Conservation (phyloP, 2,329 filamentous ascomycete genomes). For the Xylaria sp. region DNA sequence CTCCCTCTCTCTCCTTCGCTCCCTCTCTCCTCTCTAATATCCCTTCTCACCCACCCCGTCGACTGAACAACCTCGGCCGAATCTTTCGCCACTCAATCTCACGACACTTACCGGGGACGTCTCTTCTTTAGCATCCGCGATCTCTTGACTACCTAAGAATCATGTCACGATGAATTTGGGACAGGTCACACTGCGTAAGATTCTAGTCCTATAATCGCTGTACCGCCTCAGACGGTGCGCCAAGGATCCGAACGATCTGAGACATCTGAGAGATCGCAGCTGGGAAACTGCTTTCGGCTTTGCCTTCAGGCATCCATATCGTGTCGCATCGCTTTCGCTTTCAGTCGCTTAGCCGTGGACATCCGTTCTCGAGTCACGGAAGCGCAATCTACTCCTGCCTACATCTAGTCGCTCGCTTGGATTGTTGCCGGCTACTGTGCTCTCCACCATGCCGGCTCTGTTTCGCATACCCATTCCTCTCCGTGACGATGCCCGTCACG, state of each 20-base stretch:
- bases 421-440: background rate
- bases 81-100: background rate
- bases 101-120: background rate
- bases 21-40: background rate
- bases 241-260: background rate
- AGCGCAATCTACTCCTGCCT: background rate
- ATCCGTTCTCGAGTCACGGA: background rate
- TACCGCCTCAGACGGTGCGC: background rate
- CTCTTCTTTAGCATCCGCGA: background rate
- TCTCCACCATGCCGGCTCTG: conserved; percentile 24
- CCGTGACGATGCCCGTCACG: conserved; percentile 4
- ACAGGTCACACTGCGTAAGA: background rate
- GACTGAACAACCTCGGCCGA: background rate
- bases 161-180: background rate
- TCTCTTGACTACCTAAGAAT: background rate
- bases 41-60: background rate
- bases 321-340: background rate
- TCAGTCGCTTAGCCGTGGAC: background rate
- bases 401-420: conserved; percentile 21
- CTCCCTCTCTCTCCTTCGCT: background rate
- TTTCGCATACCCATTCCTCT: conserved; percentile 25
- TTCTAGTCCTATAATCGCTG: background rate
- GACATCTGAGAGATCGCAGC: background rate
- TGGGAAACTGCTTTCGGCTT: background rate
- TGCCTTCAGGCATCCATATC: background rate